Evolutionary conservation across 192 early-diverging fungal species (phyloP), one percentile per base, ranked within the genome.

Genomic region (Coemansia sp.): DNA sequence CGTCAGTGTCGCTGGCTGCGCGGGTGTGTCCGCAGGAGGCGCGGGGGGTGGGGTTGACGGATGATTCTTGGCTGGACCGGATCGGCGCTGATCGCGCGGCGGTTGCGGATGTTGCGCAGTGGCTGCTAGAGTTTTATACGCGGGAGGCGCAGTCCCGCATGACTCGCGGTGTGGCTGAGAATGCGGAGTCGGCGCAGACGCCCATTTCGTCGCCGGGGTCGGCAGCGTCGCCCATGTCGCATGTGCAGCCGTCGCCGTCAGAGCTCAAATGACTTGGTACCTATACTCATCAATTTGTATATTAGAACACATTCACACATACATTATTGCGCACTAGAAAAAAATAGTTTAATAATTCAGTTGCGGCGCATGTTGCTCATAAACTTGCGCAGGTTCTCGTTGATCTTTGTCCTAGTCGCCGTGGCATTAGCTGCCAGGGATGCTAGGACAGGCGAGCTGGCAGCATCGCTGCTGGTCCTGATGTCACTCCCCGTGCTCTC

Each of bases 301-400:
- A 61, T 61, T 61, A 19, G 34, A 27, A 40, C 13, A 9, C 34
- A 61, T 37, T 36, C 36, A 40, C 34, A 7, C 45, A 48, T 27
- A 54, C 27, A 14, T 27, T 27, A 27, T 27, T 54, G 51, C 11
- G 51, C 14, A 29, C 51, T 54, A 31, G 27, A 59, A 67, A 45
- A 42, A 40, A 56, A 42, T n/a, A 36, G 19, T 40, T 60, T 27
- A 63, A 64, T 1, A 59, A 42, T 61, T 50, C 46, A 75, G 42
- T 59, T 64, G 6, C 73, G 66, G 3, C 78, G 73, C 78, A 82
- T 82, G 66, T 73, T 77, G 75, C 71, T 78, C 72, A 85, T 75
- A 27, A 85, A 73, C 64, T 73, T 72, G 48, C 83, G 83, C 37
- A 85, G 68, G 65, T 85, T 85, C 33, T 85, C 74, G 67, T 85